Conservation (phyloP, 352 stramenopile genomes). For the Aphanomyces stellatus region DNA sequence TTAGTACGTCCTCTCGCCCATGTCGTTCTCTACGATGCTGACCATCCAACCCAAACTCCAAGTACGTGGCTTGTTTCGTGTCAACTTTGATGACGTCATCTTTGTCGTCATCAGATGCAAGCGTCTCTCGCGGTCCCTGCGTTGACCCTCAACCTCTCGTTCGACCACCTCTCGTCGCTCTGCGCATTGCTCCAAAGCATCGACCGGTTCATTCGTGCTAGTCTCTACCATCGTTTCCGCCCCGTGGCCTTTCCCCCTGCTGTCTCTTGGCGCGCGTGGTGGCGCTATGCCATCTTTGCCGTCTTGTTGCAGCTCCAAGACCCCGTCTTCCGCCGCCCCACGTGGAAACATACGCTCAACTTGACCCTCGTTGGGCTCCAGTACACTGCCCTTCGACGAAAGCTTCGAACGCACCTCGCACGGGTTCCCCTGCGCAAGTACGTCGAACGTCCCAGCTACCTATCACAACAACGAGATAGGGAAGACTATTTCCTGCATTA, state of each 20-base stretch:
- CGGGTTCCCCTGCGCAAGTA: neutral
- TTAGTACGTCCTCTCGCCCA: neutral
- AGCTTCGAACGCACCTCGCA: neutral
- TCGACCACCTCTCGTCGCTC: neutral
- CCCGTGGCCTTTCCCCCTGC: neutral
- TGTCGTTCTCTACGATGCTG: neutral
- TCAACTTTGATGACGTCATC: no score
- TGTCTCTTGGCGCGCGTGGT: neutral
- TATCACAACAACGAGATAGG: neutral
- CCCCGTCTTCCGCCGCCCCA: neutral
- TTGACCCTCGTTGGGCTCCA: constrained; percentile 13
- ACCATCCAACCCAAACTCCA: neutral
- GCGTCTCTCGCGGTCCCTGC: neutral
- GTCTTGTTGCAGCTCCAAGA: constrained; percentile 9
- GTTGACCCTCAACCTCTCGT: neutral
- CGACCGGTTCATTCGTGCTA: neutral
- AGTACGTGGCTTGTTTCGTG: neutral
- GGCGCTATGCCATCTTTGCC: constrained; percentile 12
- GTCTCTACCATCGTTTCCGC: neutral
- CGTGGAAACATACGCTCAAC: constrained; percentile 10
- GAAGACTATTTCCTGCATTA: constrained; percentile 5
- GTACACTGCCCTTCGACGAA: constrained; percentile 12
- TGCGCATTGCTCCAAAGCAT: neutral
- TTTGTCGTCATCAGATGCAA: neutral
- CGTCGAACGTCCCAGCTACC: neutral